Evolutionary conservation across 495 filamentous ascomycete species (phyloP), one percentile per base, ranked within the genome.

Genomic region (Penicillium argentinense): DNA sequence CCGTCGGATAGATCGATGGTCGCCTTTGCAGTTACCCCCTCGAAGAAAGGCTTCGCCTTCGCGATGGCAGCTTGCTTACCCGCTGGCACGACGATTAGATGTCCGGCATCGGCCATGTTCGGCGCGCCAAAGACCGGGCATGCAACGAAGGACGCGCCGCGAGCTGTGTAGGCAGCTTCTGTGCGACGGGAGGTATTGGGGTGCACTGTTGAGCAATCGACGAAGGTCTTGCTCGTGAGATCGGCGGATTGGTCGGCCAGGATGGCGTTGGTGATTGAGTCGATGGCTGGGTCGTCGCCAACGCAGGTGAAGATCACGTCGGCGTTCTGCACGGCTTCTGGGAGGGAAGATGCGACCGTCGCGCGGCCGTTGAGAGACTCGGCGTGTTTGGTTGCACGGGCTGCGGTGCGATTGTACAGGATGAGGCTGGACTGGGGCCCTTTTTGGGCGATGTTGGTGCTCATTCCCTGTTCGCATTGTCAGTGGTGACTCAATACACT

Each of bases 191-290:
- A 87, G 18, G 87, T 93, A 30, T 91, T 84, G 0, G 91, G 90
- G 64, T 91, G 85, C 26, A 97, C 82, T 33, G 91, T 97, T 1
- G 87, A 92, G 74, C 86, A 91, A 55, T 96, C 90, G 27, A 96
- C 72, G 46, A 96, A 57, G 24, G 62, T 67, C 39, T 74, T 74
- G 24, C 22, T 28, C 11, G 51, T 49, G 4, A 73, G 50, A 40
- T 85, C 75, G 3, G 53, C 38, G n/a, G 78, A 62, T 0, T 63
- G 51, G 13, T 69, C 54, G n/a, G 59, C 33, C 3, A 66, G 59
- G 48, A 86, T 64, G 24, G 76, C 61, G 11, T 65, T 56, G 39
- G 75, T 69, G 27, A 89, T 73, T 4, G 57, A 26, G 42, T 82
- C 78, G 2, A 95, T 80, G 9, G 85, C 86, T 9, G 74, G 57